Percentiles rank a stretch among this genome's conserved stretches.
Evolutionary conservation across 2,329 filamentous ascomycete genomes (phyloP).

Genomic region (Neurospora sp.): DNA sequence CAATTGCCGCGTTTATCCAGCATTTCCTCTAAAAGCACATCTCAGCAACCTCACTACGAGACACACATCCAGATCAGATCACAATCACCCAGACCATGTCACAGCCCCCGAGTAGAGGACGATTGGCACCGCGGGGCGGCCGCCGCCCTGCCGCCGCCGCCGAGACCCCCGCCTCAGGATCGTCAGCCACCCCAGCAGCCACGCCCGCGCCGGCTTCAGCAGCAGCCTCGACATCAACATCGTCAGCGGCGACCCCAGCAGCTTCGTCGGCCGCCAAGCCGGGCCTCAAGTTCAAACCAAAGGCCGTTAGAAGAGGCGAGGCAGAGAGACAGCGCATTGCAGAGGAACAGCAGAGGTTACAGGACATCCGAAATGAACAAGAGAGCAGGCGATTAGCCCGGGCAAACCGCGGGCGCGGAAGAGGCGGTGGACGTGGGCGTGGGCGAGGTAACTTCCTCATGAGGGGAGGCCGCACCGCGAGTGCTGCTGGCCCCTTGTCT

Average conservation of each 20-base stretch:
- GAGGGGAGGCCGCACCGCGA: constrained; percentile 21
- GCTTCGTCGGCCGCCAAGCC: constrained; percentile 8
- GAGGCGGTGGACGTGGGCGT: constrained; percentile 22
- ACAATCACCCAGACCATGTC: not conserved
- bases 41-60: not conserved
- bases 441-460: constrained; percentile 20
- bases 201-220: constrained; percentile 6
- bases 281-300: constrained; percentile 23
- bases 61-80: not conserved
- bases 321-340: constrained; percentile 27
- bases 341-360: constrained; percentile 24
- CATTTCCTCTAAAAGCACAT: not conserved
- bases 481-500: constrained; percentile 28
- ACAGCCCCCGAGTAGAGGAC: constrained; percentile 2
- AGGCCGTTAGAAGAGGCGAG: constrained; percentile 23
- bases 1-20: not conserved
- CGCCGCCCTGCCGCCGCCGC: not conserved
- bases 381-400: constrained; percentile 20
- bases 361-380: constrained; percentile 21
- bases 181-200: constrained; percentile 4
- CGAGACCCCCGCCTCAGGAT: not conserved
- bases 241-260: constrained; percentile 4
- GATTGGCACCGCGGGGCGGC: not conserved
- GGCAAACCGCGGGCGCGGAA: constrained; percentile 18
- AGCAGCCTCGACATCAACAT: constrained; percentile 4